These are phyloP conservation scores for Cercospora brassicicola DNA, from an alignment of 2,329 filamentous ascomycete species.

Conservation along the genomic window DNA sequence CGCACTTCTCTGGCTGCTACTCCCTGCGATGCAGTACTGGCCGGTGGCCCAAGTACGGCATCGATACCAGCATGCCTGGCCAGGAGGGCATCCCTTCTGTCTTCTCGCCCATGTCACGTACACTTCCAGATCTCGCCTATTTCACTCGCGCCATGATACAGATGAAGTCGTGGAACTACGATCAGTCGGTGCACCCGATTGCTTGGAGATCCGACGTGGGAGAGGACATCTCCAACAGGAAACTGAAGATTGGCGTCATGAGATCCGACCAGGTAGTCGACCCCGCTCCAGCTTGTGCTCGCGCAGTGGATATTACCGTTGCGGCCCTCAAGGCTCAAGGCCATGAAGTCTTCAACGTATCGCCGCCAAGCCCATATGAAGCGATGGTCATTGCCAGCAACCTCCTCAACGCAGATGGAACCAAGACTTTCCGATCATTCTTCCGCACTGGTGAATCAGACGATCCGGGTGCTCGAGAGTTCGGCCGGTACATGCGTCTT, in stretches of 20 bases:
- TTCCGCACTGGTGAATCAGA: slow-evolving; percentile 76
- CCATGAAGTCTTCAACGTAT: slow-evolving; percentile 69
- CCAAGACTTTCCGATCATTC: slow-evolving; percentile 73
- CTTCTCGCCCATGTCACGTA: slow-evolving; percentile 89
- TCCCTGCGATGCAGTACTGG: slow-evolving; percentile 83
- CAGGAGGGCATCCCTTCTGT: slow-evolving; percentile 88
- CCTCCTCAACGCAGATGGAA: slow-evolving; percentile 82
- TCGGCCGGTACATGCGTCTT: slow-evolving; percentile 71
- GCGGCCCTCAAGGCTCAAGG: slow-evolving; percentile 68
- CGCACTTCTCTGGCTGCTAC: slow-evolving; percentile 88
- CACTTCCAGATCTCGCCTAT: slow-evolving; percentile 77
- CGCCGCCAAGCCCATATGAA: slow-evolving; percentile 61
- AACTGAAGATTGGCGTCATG: slow-evolving; percentile 72
- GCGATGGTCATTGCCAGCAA: slow-evolving; percentile 74
- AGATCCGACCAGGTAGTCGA: slow-evolving; percentile 73
- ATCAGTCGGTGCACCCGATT: slow-evolving; percentile 82
- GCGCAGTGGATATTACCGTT: slow-evolving; percentile 71
- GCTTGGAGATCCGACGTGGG: slow-evolving; percentile 68
- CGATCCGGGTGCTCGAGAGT: slow-evolving; percentile 73
- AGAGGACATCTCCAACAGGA: slow-evolving; percentile 61
- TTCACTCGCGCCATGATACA: slow-evolving; percentile 75
- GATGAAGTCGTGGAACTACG: slow-evolving; percentile 87
- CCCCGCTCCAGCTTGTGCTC: slow-evolving; percentile 77
- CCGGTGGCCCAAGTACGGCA: slow-evolving; percentile 82
- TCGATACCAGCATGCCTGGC: slow-evolving; percentile 84